A percentile compares a stretch with the other conserved stretches of the same genome.
Evolutionary conservation across 345 rosid species (phyloP).

Genomic region (Gossypium herbaceum): DNA sequence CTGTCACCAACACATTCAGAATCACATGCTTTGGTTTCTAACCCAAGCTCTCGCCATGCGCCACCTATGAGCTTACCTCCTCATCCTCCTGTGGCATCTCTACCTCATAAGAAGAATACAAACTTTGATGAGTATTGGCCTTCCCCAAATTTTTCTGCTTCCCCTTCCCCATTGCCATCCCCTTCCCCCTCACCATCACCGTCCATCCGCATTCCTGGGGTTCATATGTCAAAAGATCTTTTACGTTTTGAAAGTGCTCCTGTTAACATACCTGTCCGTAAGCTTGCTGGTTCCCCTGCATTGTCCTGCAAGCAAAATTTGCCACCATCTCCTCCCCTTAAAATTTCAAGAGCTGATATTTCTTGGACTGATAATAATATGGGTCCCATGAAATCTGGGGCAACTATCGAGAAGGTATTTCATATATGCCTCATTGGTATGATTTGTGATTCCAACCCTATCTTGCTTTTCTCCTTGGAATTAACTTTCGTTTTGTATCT

Average conservation of each 20-base stretch:
- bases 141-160: conserved; percentile 58
- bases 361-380: conserved; percentile 37
- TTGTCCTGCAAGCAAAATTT: conserved; percentile 20
- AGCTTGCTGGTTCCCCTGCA: conserved; percentile 36
- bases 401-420: conserved; percentile 62
- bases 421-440: conserved; percentile 5
- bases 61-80: conserved; percentile 44
- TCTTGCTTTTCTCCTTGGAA: conserved; percentile 7
- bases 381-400: conserved; percentile 38
- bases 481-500: conserved; percentile 11
- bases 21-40: conserved; percentile 47
- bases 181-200: conserved; percentile 57
- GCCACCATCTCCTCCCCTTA: conserved; percentile 22
- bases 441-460: background rate
- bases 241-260: conserved; percentile 81
- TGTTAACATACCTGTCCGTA: conserved; percentile 48
- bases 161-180: conserved; percentile 46
- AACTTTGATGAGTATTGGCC: conserved; percentile 55
- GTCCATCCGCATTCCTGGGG: conserved; percentile 47
- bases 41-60: conserved; percentile 42
- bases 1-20: conserved; percentile 57
- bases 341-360: conserved; percentile 35
- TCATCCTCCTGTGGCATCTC: conserved; percentile 53
- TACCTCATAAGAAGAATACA: conserved; percentile 38
- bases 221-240: conserved; percentile 36